These are phyloP conservation scores for Ilyonectria robusta DNA, from an alignment of 2,329 filamentous ascomycete genomes.

Conservation along the genomic window DNA sequence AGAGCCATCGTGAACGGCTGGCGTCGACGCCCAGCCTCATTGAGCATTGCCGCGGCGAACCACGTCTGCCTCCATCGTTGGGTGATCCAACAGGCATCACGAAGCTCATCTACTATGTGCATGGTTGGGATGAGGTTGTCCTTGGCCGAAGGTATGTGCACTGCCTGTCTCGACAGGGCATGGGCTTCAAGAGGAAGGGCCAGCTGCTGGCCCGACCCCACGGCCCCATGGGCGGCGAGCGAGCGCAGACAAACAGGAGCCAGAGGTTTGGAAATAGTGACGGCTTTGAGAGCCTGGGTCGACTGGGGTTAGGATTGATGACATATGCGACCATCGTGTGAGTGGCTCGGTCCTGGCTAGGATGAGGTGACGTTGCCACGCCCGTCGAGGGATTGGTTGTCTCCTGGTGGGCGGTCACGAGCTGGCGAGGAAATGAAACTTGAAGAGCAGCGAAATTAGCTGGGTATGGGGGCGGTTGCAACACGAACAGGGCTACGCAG, in stretches of 20 bases:
- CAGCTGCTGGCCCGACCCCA: slow-evolving; percentile 11
- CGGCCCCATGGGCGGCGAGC: slow-evolving; percentile 4
- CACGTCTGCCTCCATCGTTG: slow-evolving; percentile 12
- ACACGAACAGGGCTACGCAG: slow-evolving; percentile 26
- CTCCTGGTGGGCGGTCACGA: slow-evolving; percentile 33
- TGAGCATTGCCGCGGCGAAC: slow-evolving; percentile 41
- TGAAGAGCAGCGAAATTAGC: slow-evolving; percentile 46
- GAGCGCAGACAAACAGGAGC: slow-evolving; percentile 27
- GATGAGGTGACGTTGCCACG: slow-evolving; percentile 41
- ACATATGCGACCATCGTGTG: slow-evolving; percentile 29
- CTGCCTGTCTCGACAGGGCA: slow-evolving; percentile 7
- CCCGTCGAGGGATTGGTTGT: slow-evolving; percentile 26
- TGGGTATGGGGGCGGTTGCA: slow-evolving; percentile 25
- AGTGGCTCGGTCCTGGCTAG: slow-evolving; percentile 31
- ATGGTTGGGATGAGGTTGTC: slow-evolving; percentile 1
- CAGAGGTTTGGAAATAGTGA: slow-evolving; percentile 29
- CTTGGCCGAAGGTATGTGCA: slow-evolving; percentile 6
- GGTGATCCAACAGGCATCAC: neutral
- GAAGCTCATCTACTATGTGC: neutral
- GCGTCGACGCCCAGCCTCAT: slow-evolving; percentile 30
- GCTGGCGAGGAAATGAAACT: slow-evolving; percentile 45
- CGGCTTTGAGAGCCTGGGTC: slow-evolving; percentile 20
- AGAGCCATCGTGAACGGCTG: slow-evolving; percentile 10
- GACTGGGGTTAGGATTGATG: slow-evolving; percentile 21
- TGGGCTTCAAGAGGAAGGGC: slow-evolving; percentile 4